A percentile compares a stretch with the other conserved stretches of the same genome.
phyloP scores from a whole-genome alignment of 73 alveolate species.

The Symbiodinium natans region DNA sequence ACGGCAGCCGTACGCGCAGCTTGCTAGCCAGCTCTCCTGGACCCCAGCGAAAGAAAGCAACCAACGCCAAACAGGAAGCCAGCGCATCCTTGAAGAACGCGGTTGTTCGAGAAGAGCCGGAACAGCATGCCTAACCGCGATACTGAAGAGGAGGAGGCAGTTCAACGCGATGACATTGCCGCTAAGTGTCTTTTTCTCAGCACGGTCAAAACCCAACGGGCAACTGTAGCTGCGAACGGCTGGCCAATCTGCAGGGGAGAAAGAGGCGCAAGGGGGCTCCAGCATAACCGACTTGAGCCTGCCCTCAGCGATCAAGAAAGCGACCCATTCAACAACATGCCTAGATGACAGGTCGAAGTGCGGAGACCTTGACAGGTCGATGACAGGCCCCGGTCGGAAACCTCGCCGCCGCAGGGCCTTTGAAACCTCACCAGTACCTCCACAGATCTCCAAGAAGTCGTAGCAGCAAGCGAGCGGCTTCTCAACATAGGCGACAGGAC shows the following conservation, averaged over 20 bases:
- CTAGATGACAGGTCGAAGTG: not conserved
- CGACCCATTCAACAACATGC: constrained; percentile 13
- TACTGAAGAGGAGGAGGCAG: not conserved
- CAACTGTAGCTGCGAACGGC: not conserved
- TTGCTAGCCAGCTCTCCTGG: not conserved
- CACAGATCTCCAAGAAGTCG: constrained; percentile 7
- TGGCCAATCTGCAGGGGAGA: not conserved
- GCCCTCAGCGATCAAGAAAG: not conserved
- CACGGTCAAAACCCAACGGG: not conserved
- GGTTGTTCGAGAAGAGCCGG: constrained; percentile 19
- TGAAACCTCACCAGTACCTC: not conserved
- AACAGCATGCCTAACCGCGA: not conserved
- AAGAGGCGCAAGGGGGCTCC: constrained; percentile 33
- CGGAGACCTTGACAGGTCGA: not conserved
- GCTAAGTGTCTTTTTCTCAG: not conserved
- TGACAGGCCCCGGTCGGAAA: not conserved
- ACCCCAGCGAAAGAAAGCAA: not conserved
- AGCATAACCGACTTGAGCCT: not conserved
- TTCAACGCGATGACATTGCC: not conserved
- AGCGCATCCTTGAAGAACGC: not conserved
- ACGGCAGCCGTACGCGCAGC: not conserved
- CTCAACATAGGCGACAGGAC: not conserved
- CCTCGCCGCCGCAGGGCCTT: not conserved
- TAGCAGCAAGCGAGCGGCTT: not conserved
- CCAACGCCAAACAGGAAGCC: not conserved